These are phyloP conservation scores for Aristolochia californica DNA, from an alignment of 164 flowering plant species.

Conservation along the genomic window DNA sequence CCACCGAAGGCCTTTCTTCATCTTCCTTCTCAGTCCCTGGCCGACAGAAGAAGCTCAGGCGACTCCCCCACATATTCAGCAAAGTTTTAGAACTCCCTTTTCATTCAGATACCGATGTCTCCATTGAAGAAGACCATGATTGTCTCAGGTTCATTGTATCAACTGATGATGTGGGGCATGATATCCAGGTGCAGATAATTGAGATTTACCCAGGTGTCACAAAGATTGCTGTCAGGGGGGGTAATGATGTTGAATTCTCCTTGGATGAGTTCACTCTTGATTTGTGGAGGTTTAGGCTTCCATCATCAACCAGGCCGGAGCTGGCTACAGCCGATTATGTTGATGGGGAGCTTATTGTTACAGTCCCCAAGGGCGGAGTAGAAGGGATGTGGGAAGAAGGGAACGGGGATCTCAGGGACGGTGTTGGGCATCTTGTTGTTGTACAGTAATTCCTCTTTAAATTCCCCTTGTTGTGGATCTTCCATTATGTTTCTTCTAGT, in stretches of 20 bases:
- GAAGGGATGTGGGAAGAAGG: slow-evolving; percentile 17
- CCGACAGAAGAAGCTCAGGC: slow-evolving; percentile 53
- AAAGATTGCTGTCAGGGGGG: slow-evolving; percentile 56
- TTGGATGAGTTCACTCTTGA: slow-evolving; percentile 58
- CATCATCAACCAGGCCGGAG: slow-evolving; percentile 61
- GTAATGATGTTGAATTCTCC: slow-evolving; percentile 18
- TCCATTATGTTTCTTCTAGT: too few relatives aligned
- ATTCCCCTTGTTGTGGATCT: too few relatives aligned
- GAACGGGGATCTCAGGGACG: slow-evolving; percentile 23
- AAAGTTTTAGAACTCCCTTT: slow-evolving; percentile 72
- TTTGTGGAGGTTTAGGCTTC: slow-evolving; percentile 78
- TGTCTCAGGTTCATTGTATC: slow-evolving; percentile 38
- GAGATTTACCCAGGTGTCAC: slow-evolving; percentile 65
- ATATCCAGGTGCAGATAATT: slow-evolving; percentile 38
- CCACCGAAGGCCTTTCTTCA: neutral
- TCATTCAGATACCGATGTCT: slow-evolving; percentile 61
- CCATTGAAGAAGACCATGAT: slow-evolving; percentile 42
- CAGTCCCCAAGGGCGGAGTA: slow-evolving; percentile 55
- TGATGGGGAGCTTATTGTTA: slow-evolving; percentile 68
- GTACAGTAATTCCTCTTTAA: slow-evolving; percentile 29
- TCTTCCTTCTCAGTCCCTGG: slow-evolving; percentile 6
- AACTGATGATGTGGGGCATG: slow-evolving; percentile 28
- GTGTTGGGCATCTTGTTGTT: slow-evolving; percentile 44
- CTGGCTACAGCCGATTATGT: slow-evolving; percentile 49
- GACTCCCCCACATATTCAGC: slow-evolving; percentile 70